Base-by-base conservation (phyloP, 805 yeast genomes). In the Kuraishia capsulata region DNA sequence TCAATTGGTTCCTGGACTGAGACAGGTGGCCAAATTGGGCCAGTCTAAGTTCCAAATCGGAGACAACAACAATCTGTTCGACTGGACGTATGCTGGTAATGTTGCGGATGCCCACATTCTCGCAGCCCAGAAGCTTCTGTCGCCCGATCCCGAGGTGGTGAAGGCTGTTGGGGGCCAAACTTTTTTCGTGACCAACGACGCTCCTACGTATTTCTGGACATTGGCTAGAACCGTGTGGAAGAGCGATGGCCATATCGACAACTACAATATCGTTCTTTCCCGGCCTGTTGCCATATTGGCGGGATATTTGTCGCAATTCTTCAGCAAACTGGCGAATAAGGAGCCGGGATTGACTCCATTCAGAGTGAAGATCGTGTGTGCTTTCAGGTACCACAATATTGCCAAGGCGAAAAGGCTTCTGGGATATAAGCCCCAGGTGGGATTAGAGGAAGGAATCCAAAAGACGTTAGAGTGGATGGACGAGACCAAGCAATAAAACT, bases 21-120 rank as follows among this genome's bases (percentile, higher is more conserved):
- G 96, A 53, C 71, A 71, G 13, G 96, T 86, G 33, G 88, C 95
- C 3, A 71, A 72, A 42, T 64, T 75, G 39, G 95, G 95, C 6
- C 96, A 90, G 59, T 81, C 92, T 18, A 83, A 83, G 58, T 86
- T 86, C 59, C 99, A 92, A 62, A 69, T 92, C 36, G 98, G 99
- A 47, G 94, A 87, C 56, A 92, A 92, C 62, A 78, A 84, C 57
- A 92, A 92, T 55, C 62, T 92, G 40, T 92, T 90, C 52, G 99
- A 92, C 57, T 89, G 96, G 85, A 87, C 97, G 0, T 92, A 88
- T 54, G 97, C 82, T n/a, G 97, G 97, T 10, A 92, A 92, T 60
- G 97, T 94, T 30, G 97, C 98, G 0, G 94, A 88, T 59, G 81
- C 97, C 8, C 99, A 92, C 57, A 90, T 90, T 8, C 65, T 92